Percentiles rank a stretch among this genome's conserved stretches.
Evolutionary conservation across 2,329 filamentous ascomycete genomes (phyloP).

Genomic region (Paecilomyces fulvus): DNA sequence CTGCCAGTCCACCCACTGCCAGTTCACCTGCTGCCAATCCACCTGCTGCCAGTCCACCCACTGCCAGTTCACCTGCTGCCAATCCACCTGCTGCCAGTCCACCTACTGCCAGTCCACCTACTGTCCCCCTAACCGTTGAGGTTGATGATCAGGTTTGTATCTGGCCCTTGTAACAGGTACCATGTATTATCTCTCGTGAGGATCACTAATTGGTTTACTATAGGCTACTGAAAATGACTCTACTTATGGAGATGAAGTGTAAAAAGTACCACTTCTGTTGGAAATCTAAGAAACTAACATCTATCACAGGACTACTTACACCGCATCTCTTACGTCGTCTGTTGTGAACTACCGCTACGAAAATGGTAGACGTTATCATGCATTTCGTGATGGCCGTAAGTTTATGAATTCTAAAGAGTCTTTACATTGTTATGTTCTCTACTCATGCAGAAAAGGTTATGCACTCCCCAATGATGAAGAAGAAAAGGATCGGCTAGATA

Average conservation of each 20-base stretch:
- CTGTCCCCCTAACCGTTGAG: not conserved
- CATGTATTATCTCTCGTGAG: not conserved
- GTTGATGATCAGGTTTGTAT: not conserved
- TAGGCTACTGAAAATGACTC: slow-evolving; percentile 1
- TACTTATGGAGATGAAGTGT: slow-evolving; percentile 1
- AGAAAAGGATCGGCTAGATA: slow-evolving; percentile 2
- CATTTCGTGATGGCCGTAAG: slow-evolving; percentile 11
- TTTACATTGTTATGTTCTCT: not conserved
- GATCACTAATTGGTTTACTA: not conserved
- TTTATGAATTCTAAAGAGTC: not conserved
- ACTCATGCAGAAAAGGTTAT: not conserved
- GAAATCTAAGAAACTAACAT: not conserved
- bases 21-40: not conserved
- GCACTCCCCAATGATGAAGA: slow-evolving; percentile 5
- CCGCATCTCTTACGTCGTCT: slow-evolving; percentile 1
- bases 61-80: too few relatives aligned
- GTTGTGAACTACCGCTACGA: slow-evolving; percentile 15
- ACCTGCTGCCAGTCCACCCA: not conserved
- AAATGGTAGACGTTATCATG: slow-evolving; percentile 28
- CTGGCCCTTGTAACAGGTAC: not conserved
- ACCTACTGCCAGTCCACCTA: not conserved
- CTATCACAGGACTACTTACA: not conserved
- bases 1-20: not conserved
- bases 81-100: not conserved
- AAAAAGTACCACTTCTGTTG: not conserved